These are phyloP conservation scores for Psophocarpus tetragonolobus DNA, from an alignment of 306 rosid genomes.

Conservation along the genomic window DNA sequence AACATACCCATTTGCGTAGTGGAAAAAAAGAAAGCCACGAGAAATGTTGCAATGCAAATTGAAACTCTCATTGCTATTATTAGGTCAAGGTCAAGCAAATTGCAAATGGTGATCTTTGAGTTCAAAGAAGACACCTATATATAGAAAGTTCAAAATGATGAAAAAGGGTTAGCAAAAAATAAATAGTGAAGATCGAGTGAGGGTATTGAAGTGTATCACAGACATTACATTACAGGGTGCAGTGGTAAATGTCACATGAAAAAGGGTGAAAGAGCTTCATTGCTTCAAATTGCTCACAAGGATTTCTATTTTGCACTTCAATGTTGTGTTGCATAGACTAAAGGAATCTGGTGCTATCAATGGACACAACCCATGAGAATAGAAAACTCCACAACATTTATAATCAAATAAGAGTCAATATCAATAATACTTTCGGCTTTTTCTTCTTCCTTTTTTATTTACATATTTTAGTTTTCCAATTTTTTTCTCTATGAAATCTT, in stretches of 20 bases:
- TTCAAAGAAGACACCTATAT: background rate
- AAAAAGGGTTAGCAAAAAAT: background rate
- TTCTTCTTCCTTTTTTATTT: background rate
- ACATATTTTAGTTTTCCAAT: background rate
- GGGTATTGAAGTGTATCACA: slow-evolving; percentile 42
- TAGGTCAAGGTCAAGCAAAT: background rate
- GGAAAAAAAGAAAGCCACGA: background rate
- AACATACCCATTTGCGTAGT: background rate
- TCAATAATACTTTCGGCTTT: background rate
- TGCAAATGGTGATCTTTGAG: background rate
- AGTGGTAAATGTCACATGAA: slow-evolving; percentile 33
- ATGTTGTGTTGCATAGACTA: background rate
- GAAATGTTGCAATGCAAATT: slow-evolving; percentile 1
- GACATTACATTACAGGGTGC: background rate
- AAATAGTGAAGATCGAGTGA: background rate
- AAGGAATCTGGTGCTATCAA: background rate
- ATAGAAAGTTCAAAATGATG: background rate
- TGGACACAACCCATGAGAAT: background rate
- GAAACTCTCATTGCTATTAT: background rate
- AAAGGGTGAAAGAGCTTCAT: slow-evolving; percentile 13
- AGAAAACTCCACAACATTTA: background rate
- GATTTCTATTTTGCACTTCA: background rate
- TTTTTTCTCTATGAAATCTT: background rate
- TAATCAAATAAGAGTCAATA: background rate
- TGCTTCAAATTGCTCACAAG: slow-evolving; percentile 38